These are phyloP conservation scores for Stephania japonica DNA, from an alignment of 164 flowering plant genomes.

Conservation along the genomic window DNA sequence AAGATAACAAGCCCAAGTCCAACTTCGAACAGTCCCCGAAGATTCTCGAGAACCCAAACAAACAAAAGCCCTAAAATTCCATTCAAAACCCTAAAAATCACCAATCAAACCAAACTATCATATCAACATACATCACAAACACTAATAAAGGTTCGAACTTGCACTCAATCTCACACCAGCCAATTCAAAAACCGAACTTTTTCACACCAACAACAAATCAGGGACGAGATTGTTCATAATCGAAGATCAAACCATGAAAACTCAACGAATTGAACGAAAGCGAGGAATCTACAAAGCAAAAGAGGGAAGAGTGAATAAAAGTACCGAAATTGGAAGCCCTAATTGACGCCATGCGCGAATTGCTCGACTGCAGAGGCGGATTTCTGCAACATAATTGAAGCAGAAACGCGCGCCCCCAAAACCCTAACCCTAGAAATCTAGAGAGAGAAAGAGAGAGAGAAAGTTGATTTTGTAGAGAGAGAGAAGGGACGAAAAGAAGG, in stretches of 20 bases:
- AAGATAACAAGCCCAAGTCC: too few relatives aligned
- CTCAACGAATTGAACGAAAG: too few relatives aligned
- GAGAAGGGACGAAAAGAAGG: neutral
- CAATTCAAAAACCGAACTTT: neutral
- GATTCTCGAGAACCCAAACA: neutral
- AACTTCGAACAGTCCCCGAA: neutral
- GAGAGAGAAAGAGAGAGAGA: neutral
- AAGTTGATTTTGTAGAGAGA: conserved; percentile 9
- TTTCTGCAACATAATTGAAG: conserved; percentile 25
- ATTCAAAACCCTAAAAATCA: too few relatives aligned
- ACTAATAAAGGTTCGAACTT: neutral
- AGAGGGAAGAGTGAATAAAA: conserved; percentile 2
- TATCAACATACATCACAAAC: neutral
- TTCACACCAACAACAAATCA: neutral
- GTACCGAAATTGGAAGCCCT: conserved; percentile 9
- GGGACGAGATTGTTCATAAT: neutral
- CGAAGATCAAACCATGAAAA: neutral
- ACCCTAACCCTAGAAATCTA: conserved; percentile 26
- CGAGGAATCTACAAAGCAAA: neutral
- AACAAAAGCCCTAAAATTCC: neutral
- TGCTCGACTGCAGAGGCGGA: conserved; percentile 5
- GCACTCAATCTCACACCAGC: neutral
- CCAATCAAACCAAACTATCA: neutral
- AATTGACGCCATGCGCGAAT: conserved; percentile 15
- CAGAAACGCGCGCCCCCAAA: conserved; percentile 22